Evolutionary conservation across 106 monocot species (phyloP), one percentile per base, ranked within the genome.

Genomic region (Phalaenopsis equestris): DNA sequence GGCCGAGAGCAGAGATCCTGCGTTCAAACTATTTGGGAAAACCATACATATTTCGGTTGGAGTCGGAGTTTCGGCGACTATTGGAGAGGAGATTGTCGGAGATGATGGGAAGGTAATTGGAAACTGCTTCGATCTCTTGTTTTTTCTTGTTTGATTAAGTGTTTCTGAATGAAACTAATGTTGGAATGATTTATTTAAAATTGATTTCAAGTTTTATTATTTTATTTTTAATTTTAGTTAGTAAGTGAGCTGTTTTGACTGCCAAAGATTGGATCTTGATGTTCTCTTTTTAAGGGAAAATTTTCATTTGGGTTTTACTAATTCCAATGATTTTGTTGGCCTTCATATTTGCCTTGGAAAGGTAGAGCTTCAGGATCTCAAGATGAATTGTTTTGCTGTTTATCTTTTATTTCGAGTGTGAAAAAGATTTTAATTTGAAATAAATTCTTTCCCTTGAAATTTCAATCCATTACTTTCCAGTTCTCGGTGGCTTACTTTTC

Each of bases 11-110:
- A 79, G 46, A 49, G 84, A 80, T 12, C 84, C 80, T 23, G 76
- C 42, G 49, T 43, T 85, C 73, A 85, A 81, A 77, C 80, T 85
- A 6, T 85, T 85, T 52, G 85, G 81, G 41, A 78, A 45, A 68
- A 85, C 77, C 5, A 85, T 85, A 49, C 77, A 55, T 24, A 41
- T 85, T 21, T 57, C 73, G 7, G 41, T 18, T 2, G 74, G 19
- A 75, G 43, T 41, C 19, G 17, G 10, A 8, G 42, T 37, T 42
- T 41, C 74, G 45, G 7, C 8, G 74, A 41, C 74, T 43, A 41
- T 14, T 17, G 73, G 14, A 42, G 73, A 73, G 41, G 73, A 19
- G 21, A 8, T 18, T 14, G 23, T 8, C 5, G 49, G 49, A 24
- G 49, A 76, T 49, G 76, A 76, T n/a, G 76, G 42, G 48, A 76